phyloP scores from a whole-genome alignment of 2,329 filamentous ascomycete species.

The Venturia pyrina region DNA sequence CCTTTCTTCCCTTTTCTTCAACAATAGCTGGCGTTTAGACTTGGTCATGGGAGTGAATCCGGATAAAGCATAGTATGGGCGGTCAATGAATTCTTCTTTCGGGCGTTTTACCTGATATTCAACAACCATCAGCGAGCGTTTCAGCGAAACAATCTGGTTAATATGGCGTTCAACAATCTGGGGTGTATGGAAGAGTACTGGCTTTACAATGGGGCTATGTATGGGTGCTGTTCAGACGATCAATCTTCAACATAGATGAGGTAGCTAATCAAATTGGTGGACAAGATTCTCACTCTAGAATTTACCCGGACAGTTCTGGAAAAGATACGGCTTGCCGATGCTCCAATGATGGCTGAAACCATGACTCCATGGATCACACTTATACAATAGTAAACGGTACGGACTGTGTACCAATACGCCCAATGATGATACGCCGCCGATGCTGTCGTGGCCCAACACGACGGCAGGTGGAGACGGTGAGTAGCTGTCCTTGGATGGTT shows the following conservation, averaged over 20 bases:
- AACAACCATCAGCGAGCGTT: neutral
- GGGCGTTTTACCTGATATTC: neutral
- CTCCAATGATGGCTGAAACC: too few relatives aligned
- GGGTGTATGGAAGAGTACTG: neutral
- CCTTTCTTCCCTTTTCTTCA: neutral
- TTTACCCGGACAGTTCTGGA: too few relatives aligned
- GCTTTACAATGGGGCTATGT: neutral
- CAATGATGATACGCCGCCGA: too few relatives aligned
- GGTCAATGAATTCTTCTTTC: neutral
- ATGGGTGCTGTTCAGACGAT: neutral
- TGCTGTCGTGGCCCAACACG: too few relatives aligned
- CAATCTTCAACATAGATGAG: conserved; percentile 3
- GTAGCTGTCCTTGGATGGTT: too few relatives aligned
- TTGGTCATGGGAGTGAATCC: neutral
- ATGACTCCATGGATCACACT: too few relatives aligned
- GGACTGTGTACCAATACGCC: too few relatives aligned
- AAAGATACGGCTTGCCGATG: too few relatives aligned
- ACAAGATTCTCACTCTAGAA: too few relatives aligned
- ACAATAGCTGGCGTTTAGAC: neutral
- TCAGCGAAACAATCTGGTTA: neutral
- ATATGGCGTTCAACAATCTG: neutral
- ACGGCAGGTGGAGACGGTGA: too few relatives aligned
- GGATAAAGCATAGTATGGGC: neutral
- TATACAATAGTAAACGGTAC: too few relatives aligned
- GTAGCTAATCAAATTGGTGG: neutral